Conservation (phyloP, 2,329 filamentous ascomycete genomes). For the Clarireedia sp. region DNA sequence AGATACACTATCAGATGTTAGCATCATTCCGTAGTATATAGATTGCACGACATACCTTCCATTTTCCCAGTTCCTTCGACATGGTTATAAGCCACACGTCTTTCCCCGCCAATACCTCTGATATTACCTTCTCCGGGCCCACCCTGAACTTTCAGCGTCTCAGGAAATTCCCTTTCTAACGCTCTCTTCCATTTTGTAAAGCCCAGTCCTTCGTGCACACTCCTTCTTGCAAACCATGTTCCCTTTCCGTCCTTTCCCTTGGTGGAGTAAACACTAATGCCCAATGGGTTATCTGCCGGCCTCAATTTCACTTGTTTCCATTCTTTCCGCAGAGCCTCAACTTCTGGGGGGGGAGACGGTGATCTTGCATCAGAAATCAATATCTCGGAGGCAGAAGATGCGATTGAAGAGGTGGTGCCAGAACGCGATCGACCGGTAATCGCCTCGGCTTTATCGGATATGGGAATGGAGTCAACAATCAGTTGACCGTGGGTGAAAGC, state of each 20-base stretch:
- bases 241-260: constrained; percentile 72
- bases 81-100: constrained; percentile 53
- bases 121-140: constrained; percentile 67
- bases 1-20: constrained; percentile 56
- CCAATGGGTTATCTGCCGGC: constrained; percentile 64
- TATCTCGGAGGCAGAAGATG: constrained; percentile 42
- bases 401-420: constrained; percentile 42
- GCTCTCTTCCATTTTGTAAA: constrained; percentile 74
- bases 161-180: constrained; percentile 70
- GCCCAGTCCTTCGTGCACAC: constrained; percentile 68
- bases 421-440: constrained; percentile 48
- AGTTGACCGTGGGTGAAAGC: constrained; percentile 62
- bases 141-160: constrained; percentile 64
- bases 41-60: constrained; percentile 42
- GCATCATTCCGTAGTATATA: neutral
- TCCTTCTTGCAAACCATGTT: constrained; percentile 81
- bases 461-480: constrained; percentile 70
- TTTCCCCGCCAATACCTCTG: constrained; percentile 78
- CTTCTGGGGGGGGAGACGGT: constrained; percentile 32
- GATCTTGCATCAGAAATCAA: constrained; percentile 43
- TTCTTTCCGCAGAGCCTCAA: constrained; percentile 62
- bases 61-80: constrained; percentile 52
- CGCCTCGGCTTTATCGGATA: constrained; percentile 35
- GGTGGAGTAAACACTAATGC: constrained; percentile 73
- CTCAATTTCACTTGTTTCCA: constrained; percentile 77